Evolutionary conservation across 176 grass and related monocot species (phyloP).

Genomic region (Phyllostachys edulis): DNA sequence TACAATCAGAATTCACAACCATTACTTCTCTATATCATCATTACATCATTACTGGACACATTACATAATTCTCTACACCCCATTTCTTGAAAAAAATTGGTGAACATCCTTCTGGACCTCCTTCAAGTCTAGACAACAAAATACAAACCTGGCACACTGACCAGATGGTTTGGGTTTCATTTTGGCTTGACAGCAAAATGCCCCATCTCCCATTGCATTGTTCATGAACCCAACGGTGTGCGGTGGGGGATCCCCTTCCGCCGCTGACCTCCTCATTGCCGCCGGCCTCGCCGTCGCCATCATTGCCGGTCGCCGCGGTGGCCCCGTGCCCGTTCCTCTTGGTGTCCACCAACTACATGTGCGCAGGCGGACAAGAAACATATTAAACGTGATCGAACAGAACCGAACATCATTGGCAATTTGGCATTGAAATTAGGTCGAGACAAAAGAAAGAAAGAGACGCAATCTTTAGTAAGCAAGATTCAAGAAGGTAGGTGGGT

Average conservation of each 20-base stretch:
- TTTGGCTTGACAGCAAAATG: no score
- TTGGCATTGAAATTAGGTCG: slow-evolving; percentile 4
- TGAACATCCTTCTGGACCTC: no score
- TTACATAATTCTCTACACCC: no score
- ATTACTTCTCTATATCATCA: no score
- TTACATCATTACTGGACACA: no score
- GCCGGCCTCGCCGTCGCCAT: neutral
- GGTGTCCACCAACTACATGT: slow-evolving; percentile 57
- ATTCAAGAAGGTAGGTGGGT: neutral
- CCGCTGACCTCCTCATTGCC: slow-evolving; percentile 26
- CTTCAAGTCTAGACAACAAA: no score
- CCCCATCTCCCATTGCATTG: no score
- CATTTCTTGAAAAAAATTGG: no score
- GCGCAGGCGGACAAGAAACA: neutral
- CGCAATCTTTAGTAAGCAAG: neutral
- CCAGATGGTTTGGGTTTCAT: no score
- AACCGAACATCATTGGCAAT: neutral
- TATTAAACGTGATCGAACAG: slow-evolving; percentile 49
- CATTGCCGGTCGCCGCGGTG: neutral
- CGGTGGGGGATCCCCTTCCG: slow-evolving; percentile 80
- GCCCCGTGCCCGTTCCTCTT: slow-evolving; percentile 44
- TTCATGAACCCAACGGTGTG: slow-evolving; percentile 24
- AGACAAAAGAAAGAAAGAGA: neutral
- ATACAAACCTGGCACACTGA: no score
- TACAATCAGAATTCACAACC: no score